Evolutionary conservation across 768 basidiomycete species (phyloP).

Genomic region (Psilocybe cyanescens): DNA sequence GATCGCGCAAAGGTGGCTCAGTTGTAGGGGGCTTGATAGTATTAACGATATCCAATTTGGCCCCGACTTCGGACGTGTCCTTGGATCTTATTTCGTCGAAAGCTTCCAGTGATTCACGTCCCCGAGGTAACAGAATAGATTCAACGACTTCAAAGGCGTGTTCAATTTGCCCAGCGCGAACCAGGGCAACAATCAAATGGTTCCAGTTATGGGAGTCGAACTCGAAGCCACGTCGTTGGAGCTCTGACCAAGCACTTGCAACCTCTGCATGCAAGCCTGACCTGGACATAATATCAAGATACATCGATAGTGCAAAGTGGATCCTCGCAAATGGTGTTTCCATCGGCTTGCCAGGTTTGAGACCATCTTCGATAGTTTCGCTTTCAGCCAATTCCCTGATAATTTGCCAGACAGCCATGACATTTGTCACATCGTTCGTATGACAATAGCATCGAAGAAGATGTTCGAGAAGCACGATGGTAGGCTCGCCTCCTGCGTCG

Average conservation of each 20-base stretch:
- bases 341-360: not conserved
- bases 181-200: constrained; percentile 72
- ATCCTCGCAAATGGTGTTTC: constrained; percentile 15
- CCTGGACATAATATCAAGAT: constrained; percentile 74
- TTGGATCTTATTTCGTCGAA: not conserved
- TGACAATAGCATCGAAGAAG: constrained; percentile 78
- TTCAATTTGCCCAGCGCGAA: constrained; percentile 81
- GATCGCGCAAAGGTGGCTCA: constrained; percentile 8
- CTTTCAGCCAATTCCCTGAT: constrained; percentile 60
- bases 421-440: constrained; percentile 54
- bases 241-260: constrained; percentile 65
- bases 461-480: constrained; percentile 60
- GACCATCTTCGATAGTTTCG: not conserved
- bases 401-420: constrained; percentile 68
- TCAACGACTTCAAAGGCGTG: constrained; percentile 86
- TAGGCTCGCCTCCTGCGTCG: constrained; percentile 57
- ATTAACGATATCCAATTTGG: constrained; percentile 5
- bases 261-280: constrained; percentile 66
- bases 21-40: constrained; percentile 1
- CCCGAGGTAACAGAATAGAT: constrained; percentile 67
- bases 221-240: constrained; percentile 65
- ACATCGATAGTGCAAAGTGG: constrained; percentile 70
- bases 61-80: constrained; percentile 6
- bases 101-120: constrained; percentile 13
- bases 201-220: constrained; percentile 96